Percentiles rank a stretch among this genome's conserved stretches.
Conservation (phyloP, 768 basidiomycete species). For the Boletus barrowsii region DNA sequence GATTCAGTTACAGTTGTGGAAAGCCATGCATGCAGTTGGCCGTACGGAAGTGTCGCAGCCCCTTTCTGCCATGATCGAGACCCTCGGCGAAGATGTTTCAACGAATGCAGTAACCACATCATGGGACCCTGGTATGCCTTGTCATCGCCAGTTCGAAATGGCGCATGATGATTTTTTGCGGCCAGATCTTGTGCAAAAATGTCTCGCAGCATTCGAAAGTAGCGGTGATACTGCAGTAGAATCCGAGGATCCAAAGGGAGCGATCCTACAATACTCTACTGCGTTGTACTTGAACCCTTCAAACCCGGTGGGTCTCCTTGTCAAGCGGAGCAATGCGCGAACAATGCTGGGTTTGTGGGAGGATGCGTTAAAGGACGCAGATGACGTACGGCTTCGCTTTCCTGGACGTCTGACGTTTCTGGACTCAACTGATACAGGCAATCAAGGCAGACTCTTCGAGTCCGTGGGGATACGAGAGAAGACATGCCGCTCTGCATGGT, state of each 20-base stretch:
- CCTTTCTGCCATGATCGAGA: too few species aligned
- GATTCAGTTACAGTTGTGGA: not conserved
- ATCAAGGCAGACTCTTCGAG: not conserved
- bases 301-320: too few species aligned
- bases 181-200: too few species aligned
- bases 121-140: not conserved
- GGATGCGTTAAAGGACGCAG: conserved; percentile 13
- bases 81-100: not conserved
- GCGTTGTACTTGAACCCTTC: too few species aligned
- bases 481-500: not conserved
- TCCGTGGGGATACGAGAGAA: conserved; percentile 2
- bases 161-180: too few species aligned
- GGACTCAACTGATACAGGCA: not conserved
- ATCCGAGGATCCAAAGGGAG: too few species aligned
- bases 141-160: too few species aligned
- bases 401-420: rapidly evolving
- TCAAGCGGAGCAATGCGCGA: too few species aligned
- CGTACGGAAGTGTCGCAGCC: too few species aligned
- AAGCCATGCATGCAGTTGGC: not conserved
- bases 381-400: not conserved
- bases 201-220: too few species aligned
- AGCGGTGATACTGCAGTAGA: too few species aligned
- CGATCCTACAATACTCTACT: too few species aligned
- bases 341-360: not conserved
- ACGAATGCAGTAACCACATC: not conserved